A percentile compares a stretch with the other conserved stretches of the same genome.
Conservation (phyloP, 257 asterid species). For the Ballota nigra region DNA sequence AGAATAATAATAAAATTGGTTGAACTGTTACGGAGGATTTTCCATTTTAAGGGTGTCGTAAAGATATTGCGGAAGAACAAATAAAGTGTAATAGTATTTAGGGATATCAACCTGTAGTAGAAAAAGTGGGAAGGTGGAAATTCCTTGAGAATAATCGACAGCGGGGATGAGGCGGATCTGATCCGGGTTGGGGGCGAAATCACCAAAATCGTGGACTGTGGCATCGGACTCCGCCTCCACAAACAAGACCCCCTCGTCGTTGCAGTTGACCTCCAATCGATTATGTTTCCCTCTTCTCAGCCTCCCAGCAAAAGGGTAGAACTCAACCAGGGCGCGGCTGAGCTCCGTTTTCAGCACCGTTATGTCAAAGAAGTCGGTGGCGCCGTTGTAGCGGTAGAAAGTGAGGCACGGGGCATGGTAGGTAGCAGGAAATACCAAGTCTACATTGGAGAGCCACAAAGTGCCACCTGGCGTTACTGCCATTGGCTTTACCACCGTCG, state of each 20-base stretch:
- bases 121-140: neutral
- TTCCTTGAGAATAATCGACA: too few species aligned
- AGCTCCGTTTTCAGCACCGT: constrained; percentile 40
- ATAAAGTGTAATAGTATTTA: too few species aligned
- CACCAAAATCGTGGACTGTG: neutral
- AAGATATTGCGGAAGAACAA: too few species aligned
- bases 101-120: neutral
- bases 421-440: constrained; percentile 45
- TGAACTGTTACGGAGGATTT: too few species aligned
- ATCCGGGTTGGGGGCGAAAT: neutral
- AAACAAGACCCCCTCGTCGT: constrained; percentile 54
- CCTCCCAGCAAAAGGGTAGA: constrained; percentile 70
- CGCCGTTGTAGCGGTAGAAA: constrained; percentile 45
- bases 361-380: constrained; percentile 40
- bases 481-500: constrained; percentile 53
- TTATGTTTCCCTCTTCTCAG: constrained; percentile 47
- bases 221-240: constrained; percentile 17
- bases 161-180: neutral
- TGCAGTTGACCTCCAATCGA: constrained; percentile 57
- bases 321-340: constrained; percentile 43
- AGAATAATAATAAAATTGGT: too few species aligned
- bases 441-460: constrained; percentile 64
- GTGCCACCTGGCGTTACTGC: constrained; percentile 33
- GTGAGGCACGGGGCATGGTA: constrained; percentile 49
- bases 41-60: too few species aligned